These are phyloP conservation scores for Triticum timopheevii DNA, from an alignment of 176 grass and related monocot genomes.

Conservation along the genomic window DNA sequence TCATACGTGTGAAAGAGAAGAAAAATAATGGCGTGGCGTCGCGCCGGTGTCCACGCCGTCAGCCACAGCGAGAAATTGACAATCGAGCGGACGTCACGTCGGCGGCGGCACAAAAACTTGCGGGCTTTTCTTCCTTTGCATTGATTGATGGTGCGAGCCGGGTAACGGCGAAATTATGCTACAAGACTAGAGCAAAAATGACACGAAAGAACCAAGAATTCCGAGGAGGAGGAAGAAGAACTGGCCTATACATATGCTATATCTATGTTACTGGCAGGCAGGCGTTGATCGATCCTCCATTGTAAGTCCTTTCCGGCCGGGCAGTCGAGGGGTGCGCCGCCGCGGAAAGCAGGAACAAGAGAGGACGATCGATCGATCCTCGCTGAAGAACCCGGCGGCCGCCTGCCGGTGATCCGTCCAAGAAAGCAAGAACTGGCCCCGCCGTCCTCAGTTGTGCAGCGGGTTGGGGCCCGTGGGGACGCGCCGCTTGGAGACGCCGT, in stretches of 20 bases:
- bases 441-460: conserved; percentile 76
- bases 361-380: conserved; percentile 39
- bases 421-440: conserved; percentile 48
- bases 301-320: conserved; percentile 73
- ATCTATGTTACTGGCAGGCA: conserved; percentile 46
- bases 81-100: conserved; percentile 6
- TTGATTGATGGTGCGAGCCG: conserved; percentile 16
- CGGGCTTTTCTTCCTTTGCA: background rate
- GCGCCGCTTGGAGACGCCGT: conserved; percentile 72
- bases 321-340: conserved; percentile 16
- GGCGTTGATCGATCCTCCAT: conserved; percentile 65
- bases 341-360: conserved; percentile 86
- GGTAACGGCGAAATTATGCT: background rate
- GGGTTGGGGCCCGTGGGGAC: conserved; percentile 88
- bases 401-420: conserved; percentile 19
- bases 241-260: conserved; percentile 25
- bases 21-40: background rate
- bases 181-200: background rate
- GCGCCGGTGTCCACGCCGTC: background rate
- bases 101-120: background rate
- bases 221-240: background rate
- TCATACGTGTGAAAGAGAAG: background rate
- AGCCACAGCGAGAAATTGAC: background rate
- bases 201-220: conserved; percentile 11
- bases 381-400: background rate